Percentiles rank a stretch among this genome's conserved stretches.
Conservation (phyloP, 139 green algal genomes). For the Coelastrella sp. region DNA sequence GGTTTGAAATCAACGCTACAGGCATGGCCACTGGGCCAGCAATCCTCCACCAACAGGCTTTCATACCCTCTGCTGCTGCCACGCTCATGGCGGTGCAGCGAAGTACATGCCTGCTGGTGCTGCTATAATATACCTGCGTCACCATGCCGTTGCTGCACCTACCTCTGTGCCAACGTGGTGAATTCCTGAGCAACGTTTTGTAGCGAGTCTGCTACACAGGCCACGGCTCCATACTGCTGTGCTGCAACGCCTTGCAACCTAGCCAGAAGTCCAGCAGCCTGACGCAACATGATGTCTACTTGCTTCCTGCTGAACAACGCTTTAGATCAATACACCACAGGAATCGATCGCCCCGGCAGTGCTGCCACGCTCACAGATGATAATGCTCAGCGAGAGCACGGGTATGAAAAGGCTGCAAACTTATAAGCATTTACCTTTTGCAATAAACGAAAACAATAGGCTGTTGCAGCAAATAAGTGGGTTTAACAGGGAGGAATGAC, state of each 20-base stretch:
- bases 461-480: too few relatives aligned
- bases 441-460: too few relatives aligned
- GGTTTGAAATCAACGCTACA: neutral
- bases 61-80: too few relatives aligned
- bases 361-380: neutral
- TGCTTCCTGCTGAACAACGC: neutral
- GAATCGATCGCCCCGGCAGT: neutral
- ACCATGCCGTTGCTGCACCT: neutral
- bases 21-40: too few relatives aligned
- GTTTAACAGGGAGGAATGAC: too few relatives aligned
- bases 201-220: slow-evolving; percentile 2
- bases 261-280: slow-evolving; percentile 8
- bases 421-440: too few relatives aligned
- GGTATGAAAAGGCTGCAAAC: too few relatives aligned
- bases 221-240: slow-evolving; percentile 30
- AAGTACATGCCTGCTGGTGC: neutral
- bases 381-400: neutral
- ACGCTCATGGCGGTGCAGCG: neutral
- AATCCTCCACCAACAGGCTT: too few relatives aligned
- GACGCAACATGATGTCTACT: slow-evolving; percentile 20
- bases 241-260: slow-evolving; percentile 1
- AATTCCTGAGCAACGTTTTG: slow-evolving; percentile 22
- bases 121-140: neutral
- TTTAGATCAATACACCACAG: too few relatives aligned
- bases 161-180: slow-evolving; percentile 11